These are phyloP conservation scores for Tolypocladium nubicola DNA, from an alignment of 2,329 filamentous ascomycete species.

Conservation along the genomic window DNA sequence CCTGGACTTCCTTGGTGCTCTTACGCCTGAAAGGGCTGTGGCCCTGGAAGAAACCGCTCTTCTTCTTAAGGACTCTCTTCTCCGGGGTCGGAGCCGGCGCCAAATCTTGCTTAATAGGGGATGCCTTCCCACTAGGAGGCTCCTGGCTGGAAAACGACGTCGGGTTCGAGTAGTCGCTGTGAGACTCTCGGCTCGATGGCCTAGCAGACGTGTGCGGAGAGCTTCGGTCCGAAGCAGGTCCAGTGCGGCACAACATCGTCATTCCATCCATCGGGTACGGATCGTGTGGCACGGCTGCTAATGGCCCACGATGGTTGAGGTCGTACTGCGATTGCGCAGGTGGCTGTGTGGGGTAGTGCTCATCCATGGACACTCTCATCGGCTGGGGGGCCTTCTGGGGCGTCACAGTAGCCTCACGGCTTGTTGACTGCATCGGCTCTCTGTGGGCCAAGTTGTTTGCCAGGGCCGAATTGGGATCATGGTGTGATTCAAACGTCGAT, in stretches of 20 bases:
- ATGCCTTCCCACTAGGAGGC: constrained; percentile 60
- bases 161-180: constrained; percentile 82
- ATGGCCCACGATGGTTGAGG: constrained; percentile 45
- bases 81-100: constrained; percentile 42
- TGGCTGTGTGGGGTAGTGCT: constrained; percentile 11
- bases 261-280: constrained; percentile 92
- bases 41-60: constrained; percentile 85
- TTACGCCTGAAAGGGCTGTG: constrained; percentile 88
- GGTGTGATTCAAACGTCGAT: constrained; percentile 84
- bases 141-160: constrained; percentile 85
- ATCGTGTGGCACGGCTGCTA: constrained; percentile 72
- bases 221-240: constrained; percentile 45
- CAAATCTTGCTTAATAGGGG: constrained; percentile 57
- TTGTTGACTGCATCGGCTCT: constrained; percentile 32
- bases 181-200: constrained; percentile 76
- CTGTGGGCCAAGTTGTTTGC: constrained; percentile 58
- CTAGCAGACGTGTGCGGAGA: constrained; percentile 48
- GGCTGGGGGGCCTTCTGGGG: constrained; percentile 31
- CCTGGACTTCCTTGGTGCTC: constrained; percentile 63
- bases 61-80: constrained; percentile 57
- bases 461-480: constrained; percentile 69
- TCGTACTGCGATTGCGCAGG: constrained; percentile 25
- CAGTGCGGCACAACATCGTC: constrained; percentile 89
- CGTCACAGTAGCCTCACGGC: constrained; percentile 39
- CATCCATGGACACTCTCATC: constrained; percentile 7